Percentiles rank a stretch among this genome's conserved stretches.
These are phyloP conservation scores for Helianthus annuus DNA, from an alignment of 129 eudicot genomes.

Conservation along the genomic window HanXRQr2.0-SUNRISE NC_035438.2:147251605-147252104, in stretches of 20 bases:
- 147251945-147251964: too few species aligned
- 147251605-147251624: slow-evolving; percentile 74
- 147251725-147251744: neutral
- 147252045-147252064: too few species aligned
- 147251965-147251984: too few species aligned
- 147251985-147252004: too few species aligned
- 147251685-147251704: slow-evolving; percentile 69
- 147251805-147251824: slow-evolving; percentile 58
- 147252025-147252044: too few species aligned
- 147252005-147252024: too few species aligned
- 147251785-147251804: slow-evolving; percentile 20
- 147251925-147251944: too few species aligned
- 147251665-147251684: too few species aligned
- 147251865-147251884: slow-evolving; percentile 41
- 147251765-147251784: too few species aligned
- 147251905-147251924: too few species aligned
- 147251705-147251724: slow-evolving; percentile 64
- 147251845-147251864: slow-evolving; percentile 40
- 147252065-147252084: too few species aligned
- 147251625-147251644: slow-evolving; percentile 59
- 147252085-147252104: too few species aligned
- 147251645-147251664: slow-evolving; percentile 68
- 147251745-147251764: neutral
- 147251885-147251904: slow-evolving; percentile 32
- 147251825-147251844: slow-evolving; percentile 59